A percentile compares a stretch with the other conserved stretches of the same genome.
Evolutionary conservation across 1,284 basidiomycete species (phyloP).

Genomic region (Trichosporon asahii): DNA sequence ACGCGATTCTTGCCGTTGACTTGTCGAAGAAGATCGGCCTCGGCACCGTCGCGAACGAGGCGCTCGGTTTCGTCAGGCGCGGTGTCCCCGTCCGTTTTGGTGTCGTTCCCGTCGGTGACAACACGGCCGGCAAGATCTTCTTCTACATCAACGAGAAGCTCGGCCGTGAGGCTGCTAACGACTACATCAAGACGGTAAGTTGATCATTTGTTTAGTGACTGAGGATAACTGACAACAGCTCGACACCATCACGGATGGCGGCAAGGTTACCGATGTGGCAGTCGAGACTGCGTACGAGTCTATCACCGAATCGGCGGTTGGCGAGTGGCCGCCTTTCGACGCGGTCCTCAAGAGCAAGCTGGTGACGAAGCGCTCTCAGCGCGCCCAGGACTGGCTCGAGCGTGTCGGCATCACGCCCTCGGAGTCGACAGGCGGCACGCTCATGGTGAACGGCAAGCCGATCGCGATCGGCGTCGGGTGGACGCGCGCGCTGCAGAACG

Average conservation of each 20-base stretch:
- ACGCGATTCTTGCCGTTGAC: conserved; percentile 74
- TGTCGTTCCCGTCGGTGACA: conserved; percentile 62
- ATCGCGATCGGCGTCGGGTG: conserved; percentile 65
- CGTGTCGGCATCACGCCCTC: conserved; percentile 37
- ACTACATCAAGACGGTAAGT: conserved; percentile 56
- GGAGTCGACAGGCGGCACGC: conserved; percentile 43
- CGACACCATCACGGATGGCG: background rate
- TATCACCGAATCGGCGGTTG: conserved; percentile 19
- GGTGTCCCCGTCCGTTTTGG: conserved; percentile 76
- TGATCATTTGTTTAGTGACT: background rate
- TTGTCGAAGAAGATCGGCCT: conserved; percentile 63
- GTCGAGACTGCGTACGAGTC: conserved; percentile 39
- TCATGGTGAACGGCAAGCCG: conserved; percentile 85
- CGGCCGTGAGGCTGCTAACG: conserved; percentile 62
- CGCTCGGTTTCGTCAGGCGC: conserved; percentile 60
- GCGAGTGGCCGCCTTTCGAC: conserved; percentile 42
- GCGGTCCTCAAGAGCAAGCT: conserved; percentile 46
- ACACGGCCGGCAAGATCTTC: conserved; percentile 65
- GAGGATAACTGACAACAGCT: background rate
- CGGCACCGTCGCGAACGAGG: conserved; percentile 59
- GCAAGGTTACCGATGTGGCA: background rate
- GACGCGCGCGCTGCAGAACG: conserved; percentile 50
- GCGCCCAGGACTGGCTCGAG: conserved; percentile 31
- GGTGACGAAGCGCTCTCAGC: conserved; percentile 32
- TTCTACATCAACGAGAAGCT: conserved; percentile 64